Conservation (phyloP, 805 yeast species). For the Saturnispora mendoncae region DNA sequence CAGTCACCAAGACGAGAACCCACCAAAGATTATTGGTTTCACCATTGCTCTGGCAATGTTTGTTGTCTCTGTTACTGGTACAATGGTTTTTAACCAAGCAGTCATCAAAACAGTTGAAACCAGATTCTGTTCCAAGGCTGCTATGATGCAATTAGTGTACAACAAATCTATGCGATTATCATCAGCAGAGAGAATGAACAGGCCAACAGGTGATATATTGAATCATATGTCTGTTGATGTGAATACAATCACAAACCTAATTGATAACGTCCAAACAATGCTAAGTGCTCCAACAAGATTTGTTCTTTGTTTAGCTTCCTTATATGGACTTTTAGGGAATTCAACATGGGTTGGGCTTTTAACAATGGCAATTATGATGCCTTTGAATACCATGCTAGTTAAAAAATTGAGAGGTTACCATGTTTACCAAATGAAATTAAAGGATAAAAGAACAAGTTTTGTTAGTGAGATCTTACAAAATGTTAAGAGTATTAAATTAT, state of each 20-base stretch:
- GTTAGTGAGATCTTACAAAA: conserved; percentile 53
- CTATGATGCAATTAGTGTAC: conserved; percentile 60
- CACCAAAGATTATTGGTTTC: conserved; percentile 52
- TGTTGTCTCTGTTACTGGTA: conserved; percentile 47
- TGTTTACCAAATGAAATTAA: conserved; percentile 51
- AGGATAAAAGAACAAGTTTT: conserved; percentile 50
- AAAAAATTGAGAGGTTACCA: conserved; percentile 37
- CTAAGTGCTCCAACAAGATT: conserved; percentile 54
- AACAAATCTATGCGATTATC: conserved; percentile 65
- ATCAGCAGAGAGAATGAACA: conserved; percentile 48
- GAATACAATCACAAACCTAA: conserved; percentile 48
- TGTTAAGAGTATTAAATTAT: conserved; percentile 56
- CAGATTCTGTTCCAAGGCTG: conserved; percentile 56
- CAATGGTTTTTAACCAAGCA: conserved; percentile 61
- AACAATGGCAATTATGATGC: conserved; percentile 47
- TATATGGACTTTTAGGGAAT: conserved; percentile 47
- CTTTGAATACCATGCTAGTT: conserved; percentile 44
- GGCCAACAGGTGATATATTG: conserved; percentile 71
- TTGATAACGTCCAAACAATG: conserved; percentile 44
- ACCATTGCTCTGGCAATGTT: conserved; percentile 60
- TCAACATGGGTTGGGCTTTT: conserved; percentile 51
- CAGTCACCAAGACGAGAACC: conserved; percentile 20
- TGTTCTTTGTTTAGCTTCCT: conserved; percentile 42
- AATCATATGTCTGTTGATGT: conserved; percentile 76
- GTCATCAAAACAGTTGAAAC: conserved; percentile 48